Evolutionary conservation across 129 eudicot genomes (phyloP).

Genomic region (Pulicaria dysenterica): DNA sequence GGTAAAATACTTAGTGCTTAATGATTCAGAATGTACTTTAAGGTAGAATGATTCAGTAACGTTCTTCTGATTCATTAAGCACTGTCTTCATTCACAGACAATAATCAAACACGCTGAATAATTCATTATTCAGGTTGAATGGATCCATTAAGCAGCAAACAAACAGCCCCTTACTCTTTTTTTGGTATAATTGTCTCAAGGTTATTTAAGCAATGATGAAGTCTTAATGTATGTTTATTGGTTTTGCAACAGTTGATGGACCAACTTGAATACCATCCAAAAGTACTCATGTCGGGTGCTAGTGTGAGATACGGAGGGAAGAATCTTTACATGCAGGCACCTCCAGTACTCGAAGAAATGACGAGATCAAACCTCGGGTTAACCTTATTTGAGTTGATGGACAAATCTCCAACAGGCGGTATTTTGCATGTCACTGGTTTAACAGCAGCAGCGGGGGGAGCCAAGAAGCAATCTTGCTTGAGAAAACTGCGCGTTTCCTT

Average conservation of each 20-base stretch:
- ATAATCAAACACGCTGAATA: no score
- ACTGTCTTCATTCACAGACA: no score
- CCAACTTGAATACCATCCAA: conserved; percentile 72
- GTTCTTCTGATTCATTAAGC: no score
- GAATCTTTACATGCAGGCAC: conserved; percentile 91
- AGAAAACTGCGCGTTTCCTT: conserved; percentile 70
- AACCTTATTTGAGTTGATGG: conserved; percentile 73
- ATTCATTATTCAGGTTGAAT: no score
- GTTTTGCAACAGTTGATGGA: conserved; percentile 68
- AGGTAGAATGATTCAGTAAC: no score
- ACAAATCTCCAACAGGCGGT: conserved; percentile 54
- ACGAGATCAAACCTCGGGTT: conserved; percentile 70
- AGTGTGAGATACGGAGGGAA: conserved; percentile 66
- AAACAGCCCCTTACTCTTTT: no score
- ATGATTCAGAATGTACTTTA: no score
- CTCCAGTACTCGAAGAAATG: conserved; percentile 82
- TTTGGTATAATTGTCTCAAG: no score
- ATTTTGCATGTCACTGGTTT: conserved; percentile 70
- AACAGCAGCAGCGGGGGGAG: conserved; percentile 60
- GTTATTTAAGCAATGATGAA: no score
- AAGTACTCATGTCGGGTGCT: conserved; percentile 61
- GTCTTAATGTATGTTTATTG: no score
- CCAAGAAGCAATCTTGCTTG: conserved; percentile 56
- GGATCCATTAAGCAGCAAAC: no score
- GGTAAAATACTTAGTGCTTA: no score